Evolutionary conservation across 805 yeast genomes (phyloP), one percentile per base, ranked within the genome.

Genomic region (Teunomyces cretensis): DNA sequence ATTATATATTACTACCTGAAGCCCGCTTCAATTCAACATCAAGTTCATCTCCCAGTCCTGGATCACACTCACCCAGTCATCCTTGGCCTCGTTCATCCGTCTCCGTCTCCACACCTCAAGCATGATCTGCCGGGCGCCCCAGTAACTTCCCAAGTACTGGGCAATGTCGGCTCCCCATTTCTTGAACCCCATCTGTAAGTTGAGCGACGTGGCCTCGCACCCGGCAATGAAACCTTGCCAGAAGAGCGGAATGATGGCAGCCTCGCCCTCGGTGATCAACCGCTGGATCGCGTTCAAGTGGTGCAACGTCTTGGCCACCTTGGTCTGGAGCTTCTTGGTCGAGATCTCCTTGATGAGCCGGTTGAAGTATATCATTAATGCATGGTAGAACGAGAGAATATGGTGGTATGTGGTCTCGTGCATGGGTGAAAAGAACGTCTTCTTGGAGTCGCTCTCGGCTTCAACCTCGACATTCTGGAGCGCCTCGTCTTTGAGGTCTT

Each of bases 171-270:
- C 81, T 9, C 83, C 83, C 95, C 96, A 88, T 46, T 74, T 70
- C 56, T 80, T 83, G 65, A 80, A 88, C 33, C 88, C 83, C 47
- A 74, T 65, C 51, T 86, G 92, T 30, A 83, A 63, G 30, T 70
- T 72, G 1, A 63, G 54, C 5, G 83, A 79, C 47, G 79, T 76
- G 9, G 90, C 84, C 49, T 86, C 89, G 56, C 94, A 84, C 0
- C 95, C 96, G 1, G 92, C 90, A 36, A 89, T 84, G 53, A 89
- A 89, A 0, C 94, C 95, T 57, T 86, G 92, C 94, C 96, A 89
- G 54, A 88, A 81, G 28, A 88, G 67, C 3, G 97, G 96, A 30
- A 84, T 79, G 41, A 81, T 80, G 15, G 84, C 76, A 1, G 84
- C 81, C 42, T 71, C 68, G 19, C 79, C 81, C 15, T 74, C 65